Conservation (phyloP, 2,329 filamentous ascomycete species). For the Ceratocystis colombiana region DNA sequence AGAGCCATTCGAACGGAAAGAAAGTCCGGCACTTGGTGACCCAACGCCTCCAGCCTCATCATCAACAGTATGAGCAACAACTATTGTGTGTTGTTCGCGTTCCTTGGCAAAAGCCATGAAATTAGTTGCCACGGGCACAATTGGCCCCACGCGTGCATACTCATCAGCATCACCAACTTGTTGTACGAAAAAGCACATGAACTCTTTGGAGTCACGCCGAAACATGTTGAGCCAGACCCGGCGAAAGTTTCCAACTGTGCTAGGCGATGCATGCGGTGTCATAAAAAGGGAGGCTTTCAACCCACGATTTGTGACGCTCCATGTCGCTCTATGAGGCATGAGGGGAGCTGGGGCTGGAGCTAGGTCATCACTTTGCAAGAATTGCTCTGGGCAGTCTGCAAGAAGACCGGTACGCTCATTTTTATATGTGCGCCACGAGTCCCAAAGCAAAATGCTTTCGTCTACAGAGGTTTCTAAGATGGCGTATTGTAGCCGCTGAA, state of each 20-base stretch:
- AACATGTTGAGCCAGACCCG: conserved; percentile 25
- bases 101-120: conserved; percentile 19
- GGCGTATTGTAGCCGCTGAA: conserved; percentile 30
- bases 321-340: conserved; percentile 22
- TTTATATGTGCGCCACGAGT: conserved; percentile 14
- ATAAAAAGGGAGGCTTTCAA: conserved; percentile 22
- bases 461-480: conserved; percentile 30
- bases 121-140: conserved; percentile 22
- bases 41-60: conserved; percentile 6
- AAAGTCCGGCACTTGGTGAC: conserved; percentile 9
- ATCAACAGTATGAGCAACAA: conserved; percentile 20
- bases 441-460: conserved; percentile 31
- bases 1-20: conserved; percentile 2
- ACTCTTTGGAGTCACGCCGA: conserved; percentile 22
- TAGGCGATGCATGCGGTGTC: conserved; percentile 23
- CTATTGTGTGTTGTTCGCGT: conserved; percentile 23
- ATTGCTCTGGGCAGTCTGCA: conserved; percentile 23
- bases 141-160: conserved; percentile 22
- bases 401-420: conserved; percentile 22
- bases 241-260: conserved; percentile 23
- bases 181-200: conserved; percentile 25
- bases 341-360: conserved; percentile 19
- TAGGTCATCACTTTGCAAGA: conserved; percentile 17
- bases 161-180: conserved; percentile 24
- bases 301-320: conserved; percentile 24